Evolutionary conservation across 2,329 filamentous ascomycete species (phyloP).

Genomic region (Talaromyces atroroseus): DNA sequence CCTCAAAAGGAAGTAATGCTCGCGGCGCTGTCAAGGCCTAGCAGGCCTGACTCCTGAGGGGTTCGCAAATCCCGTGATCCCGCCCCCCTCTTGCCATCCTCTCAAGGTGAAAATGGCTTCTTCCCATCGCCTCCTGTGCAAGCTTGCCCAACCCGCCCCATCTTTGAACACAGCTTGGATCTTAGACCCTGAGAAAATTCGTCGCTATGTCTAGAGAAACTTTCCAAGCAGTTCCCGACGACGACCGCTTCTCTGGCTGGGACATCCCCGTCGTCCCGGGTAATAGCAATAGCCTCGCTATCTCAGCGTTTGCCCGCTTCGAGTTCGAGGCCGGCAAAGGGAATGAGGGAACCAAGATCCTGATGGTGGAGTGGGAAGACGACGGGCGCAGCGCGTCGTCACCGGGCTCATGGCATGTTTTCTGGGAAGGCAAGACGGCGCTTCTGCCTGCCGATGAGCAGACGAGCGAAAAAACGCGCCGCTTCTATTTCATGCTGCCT

Average conservation of each 20-base stretch:
- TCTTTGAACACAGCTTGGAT: neutral
- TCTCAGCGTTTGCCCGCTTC: constrained; percentile 70
- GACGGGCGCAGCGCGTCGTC: constrained; percentile 46
- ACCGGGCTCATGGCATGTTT: constrained; percentile 65
- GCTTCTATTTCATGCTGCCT: constrained; percentile 76
- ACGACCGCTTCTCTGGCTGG: neutral
- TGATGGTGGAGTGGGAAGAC: constrained; percentile 89
- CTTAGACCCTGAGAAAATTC: neutral
- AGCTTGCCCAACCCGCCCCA: constrained; percentile 1
- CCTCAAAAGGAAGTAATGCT: neutral
- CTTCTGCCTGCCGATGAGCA: constrained; percentile 62
- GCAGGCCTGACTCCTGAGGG: neutral
- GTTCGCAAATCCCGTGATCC: constrained; percentile 9
- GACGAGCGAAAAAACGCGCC: constrained; percentile 49
- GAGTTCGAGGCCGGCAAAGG: constrained; percentile 74
- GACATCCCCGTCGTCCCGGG: constrained; percentile 6
- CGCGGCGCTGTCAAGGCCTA: constrained; percentile 4
- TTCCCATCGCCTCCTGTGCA: neutral
- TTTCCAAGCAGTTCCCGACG: neutral
- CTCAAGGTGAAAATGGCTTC: neutral
- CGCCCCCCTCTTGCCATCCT: neutral
- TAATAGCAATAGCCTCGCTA: constrained; percentile 27
- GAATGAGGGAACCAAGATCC: constrained; percentile 80
- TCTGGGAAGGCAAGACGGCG: constrained; percentile 74
- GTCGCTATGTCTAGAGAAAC: neutral